These are phyloP conservation scores for Sphaerostilbella broomeana DNA, from an alignment of 2,329 filamentous ascomycete genomes.

Conservation along the genomic window DNA sequence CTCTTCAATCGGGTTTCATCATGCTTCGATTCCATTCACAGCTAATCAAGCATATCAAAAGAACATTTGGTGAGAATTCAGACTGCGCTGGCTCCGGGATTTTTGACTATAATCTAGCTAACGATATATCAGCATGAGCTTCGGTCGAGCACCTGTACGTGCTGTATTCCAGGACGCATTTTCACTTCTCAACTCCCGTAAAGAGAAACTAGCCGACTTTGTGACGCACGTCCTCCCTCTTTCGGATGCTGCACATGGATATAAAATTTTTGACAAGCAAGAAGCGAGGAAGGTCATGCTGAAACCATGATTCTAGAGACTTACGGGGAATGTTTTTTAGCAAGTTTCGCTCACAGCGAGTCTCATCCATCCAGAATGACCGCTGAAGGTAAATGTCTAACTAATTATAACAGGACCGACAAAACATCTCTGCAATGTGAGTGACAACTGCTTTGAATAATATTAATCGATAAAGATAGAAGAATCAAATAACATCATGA, in stretches of 20 bases:
- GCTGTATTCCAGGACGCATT: conserved; percentile 3
- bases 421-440: no score
- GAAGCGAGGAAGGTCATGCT: conserved; percentile 6
- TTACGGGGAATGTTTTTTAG: no score
- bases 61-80: conserved; percentile 1
- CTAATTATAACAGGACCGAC: no score
- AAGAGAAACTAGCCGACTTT: background rate
- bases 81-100: background rate
- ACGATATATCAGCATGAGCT: conserved; percentile 7
- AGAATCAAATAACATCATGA: no score
- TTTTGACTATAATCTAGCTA: background rate
- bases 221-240: conserved; percentile 4
- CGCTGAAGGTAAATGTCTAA: no score
- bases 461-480: no score
- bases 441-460: no score
- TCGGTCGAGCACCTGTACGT: conserved; percentile 2
- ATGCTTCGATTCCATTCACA: background rate
- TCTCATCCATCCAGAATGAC: no score
- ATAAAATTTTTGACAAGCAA: conserved; percentile 2
- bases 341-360: no score
- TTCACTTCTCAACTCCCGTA: background rate
- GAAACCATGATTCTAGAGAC: no score
- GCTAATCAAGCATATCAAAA: background rate
- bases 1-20: conserved; percentile 5
- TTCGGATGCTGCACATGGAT: background rate